phyloP scores from a whole-genome alignment of 140 eudicot species.

The Oenanthe javanica region DNA sequence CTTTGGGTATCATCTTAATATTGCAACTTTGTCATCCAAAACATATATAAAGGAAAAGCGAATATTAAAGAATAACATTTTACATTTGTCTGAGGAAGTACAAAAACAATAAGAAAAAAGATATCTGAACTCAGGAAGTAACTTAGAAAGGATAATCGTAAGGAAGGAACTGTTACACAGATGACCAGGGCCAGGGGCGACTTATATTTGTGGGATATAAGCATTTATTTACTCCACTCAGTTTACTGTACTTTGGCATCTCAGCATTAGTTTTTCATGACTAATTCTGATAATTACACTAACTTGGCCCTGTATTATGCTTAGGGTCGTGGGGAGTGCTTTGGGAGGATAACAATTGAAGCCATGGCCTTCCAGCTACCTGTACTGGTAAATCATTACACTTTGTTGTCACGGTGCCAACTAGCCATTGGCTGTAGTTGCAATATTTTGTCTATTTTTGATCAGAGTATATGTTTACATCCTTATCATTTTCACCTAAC shows the following conservation, averaged over 20 bases:
- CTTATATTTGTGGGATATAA: background rate
- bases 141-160: background rate
- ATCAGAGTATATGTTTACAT: background rate
- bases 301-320: background rate
- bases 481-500: background rate
- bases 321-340: slow-evolving; percentile 87
- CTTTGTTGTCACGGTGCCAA: background rate
- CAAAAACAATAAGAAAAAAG: background rate
- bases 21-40: background rate
- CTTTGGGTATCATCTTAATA: background rate
- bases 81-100: background rate
- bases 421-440: slow-evolving; percentile 3
- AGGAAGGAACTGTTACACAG: background rate
- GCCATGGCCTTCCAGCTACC: slow-evolving; percentile 97
- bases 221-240: too few relatives aligned
- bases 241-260: background rate
- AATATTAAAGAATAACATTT: background rate
- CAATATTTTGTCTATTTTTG: background rate
- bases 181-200: background rate
- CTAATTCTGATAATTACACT: background rate
- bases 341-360: slow-evolving; percentile 95
- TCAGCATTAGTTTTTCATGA: background rate
- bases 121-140: background rate
- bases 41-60: background rate
- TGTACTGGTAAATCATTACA: slow-evolving; percentile 48